Conservation (phyloP, 352 stramenopile species). For the Phytophthora constricta region DNA sequence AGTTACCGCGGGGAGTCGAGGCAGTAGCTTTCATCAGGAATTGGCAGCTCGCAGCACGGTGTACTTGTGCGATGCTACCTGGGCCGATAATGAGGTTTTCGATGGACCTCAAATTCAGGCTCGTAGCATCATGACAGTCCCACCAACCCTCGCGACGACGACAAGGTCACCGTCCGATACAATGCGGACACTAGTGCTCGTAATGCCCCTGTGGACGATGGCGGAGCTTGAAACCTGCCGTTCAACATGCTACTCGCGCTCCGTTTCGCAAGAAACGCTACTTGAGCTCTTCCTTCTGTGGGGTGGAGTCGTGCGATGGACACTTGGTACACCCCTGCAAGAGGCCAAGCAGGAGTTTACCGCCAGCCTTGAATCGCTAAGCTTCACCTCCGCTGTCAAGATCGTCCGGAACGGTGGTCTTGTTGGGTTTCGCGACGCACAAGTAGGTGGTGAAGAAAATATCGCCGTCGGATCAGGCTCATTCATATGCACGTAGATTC, state of each 20-base stretch:
- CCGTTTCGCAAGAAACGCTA: conserved; percentile 26
- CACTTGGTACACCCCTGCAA: conserved; percentile 26
- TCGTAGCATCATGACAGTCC: conserved; percentile 33
- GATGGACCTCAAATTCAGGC: conserved; percentile 18
- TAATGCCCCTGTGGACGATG: conserved; percentile 49
- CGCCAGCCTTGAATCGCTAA: conserved; percentile 16
- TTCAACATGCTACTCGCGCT: conserved; percentile 32
- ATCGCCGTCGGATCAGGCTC: conserved; percentile 25
- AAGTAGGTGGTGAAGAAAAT: background rate
- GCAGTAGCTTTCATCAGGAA: conserved; percentile 33
- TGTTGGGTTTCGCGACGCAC: background rate
- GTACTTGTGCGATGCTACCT: conserved; percentile 41
- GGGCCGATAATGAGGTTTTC: conserved; percentile 1
- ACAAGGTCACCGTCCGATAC: background rate
- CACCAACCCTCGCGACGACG: conserved; percentile 9
- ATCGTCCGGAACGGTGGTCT: conserved; percentile 32
- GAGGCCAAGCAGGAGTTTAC: conserved; percentile 31
- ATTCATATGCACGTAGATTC: conserved; percentile 41
- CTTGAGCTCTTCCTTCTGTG: conserved; percentile 40
- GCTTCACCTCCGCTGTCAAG: conserved; percentile 22
- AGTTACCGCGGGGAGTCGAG: conserved; percentile 28
- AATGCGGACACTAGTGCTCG: conserved; percentile 28
- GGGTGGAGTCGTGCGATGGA: conserved; percentile 41
- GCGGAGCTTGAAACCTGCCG: conserved; percentile 44
- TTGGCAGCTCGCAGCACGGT: conserved; percentile 31